Evolutionary conservation across 495 filamentous ascomycete species (phyloP).

Genomic region (Penicillium flavigenum): DNA sequence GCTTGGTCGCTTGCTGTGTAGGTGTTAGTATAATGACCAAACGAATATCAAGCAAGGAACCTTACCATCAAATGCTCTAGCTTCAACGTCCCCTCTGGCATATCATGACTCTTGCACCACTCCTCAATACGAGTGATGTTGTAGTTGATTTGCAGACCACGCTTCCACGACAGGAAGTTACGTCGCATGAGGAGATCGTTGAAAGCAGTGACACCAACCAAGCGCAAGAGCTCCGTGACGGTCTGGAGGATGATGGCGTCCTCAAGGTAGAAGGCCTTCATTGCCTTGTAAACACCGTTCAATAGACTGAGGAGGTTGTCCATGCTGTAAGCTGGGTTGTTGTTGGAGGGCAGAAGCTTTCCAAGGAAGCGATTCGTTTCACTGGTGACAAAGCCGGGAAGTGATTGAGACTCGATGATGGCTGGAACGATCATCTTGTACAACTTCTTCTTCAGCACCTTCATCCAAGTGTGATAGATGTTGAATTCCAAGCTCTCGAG

Average conservation of each 20-base stretch:
- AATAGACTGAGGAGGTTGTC: conserved; percentile 95
- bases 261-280: conserved; percentile 97
- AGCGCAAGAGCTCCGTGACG: conserved; percentile 85
- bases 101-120: conserved; percentile 99
- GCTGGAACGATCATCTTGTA: conserved; percentile 99
- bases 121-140: conserved; percentile 99
- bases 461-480: conserved; percentile 99
- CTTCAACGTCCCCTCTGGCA: conserved; percentile 97
- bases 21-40: conserved; percentile 25
- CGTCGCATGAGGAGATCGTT: conserved; percentile 97
- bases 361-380: conserved; percentile 97
- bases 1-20: conserved; percentile 89
- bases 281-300: conserved; percentile 96
- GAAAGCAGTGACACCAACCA: conserved; percentile 98
- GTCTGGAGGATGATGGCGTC: conserved; percentile 94
- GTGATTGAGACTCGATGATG: conserved; percentile 97
- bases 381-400: conserved; percentile 97
- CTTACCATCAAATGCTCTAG: conserved; percentile 96
- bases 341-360: conserved; percentile 87
- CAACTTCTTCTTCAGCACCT: conserved; percentile 97
- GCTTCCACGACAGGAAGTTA: conserved; percentile 99
- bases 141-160: conserved; percentile 99
- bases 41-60: background rate
- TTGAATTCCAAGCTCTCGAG: conserved; percentile 99
- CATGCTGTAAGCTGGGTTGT: conserved; percentile 93